Evolutionary conservation across 2,329 filamentous ascomycete species (phyloP), one percentile per base, ranked within the genome.

Genomic region (Claviceps arundinis): DNA sequence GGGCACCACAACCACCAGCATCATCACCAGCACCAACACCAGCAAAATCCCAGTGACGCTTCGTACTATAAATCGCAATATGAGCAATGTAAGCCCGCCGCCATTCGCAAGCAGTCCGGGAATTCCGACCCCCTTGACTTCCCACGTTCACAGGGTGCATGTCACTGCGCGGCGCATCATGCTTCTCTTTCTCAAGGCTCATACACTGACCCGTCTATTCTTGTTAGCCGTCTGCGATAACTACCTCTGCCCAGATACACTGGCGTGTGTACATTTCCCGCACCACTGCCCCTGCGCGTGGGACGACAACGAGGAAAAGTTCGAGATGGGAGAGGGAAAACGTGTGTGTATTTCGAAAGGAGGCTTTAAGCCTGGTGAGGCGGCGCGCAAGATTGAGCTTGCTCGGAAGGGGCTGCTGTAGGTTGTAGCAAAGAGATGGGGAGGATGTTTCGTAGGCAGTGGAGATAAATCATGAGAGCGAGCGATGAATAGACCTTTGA

Each of bases 211-310:
- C 13, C 6, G 8, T 5, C 2, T 24, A 5, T 44, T 22, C 13
- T 7, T 6, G 13, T 26, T 56, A 87, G 87, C 89, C n/a, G 77
- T 82, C 61, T 98, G 93, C 75, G 81, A 87, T 62, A 90, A 91
- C 60, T 98, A 96, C 66, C 82, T 98, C 52, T 98, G 93, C 65
- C 90, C 93, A 2, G 88, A 89, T 57, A 97, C 93, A 0, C 79
- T 98, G 55, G 87, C 90, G 38, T 98, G 93, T 72, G 93, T 98
- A 6, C 85, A 94, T 66, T 93, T 95, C 71, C 90, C 93, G 1
- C 91, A 97, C 67, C 93, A 98, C 70, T 98, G 93, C 69, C 93
- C 93, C 30, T 98, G 93, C 70, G 77, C 89, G 2, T 95, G 85
- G 72, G 82, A 85, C 1, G 70, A 74, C 8, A 73, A 85, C 56